phyloP scores from a whole-genome alignment of 805 yeast genomes.

The Tetrapisispora iriomotensis region DNA sequence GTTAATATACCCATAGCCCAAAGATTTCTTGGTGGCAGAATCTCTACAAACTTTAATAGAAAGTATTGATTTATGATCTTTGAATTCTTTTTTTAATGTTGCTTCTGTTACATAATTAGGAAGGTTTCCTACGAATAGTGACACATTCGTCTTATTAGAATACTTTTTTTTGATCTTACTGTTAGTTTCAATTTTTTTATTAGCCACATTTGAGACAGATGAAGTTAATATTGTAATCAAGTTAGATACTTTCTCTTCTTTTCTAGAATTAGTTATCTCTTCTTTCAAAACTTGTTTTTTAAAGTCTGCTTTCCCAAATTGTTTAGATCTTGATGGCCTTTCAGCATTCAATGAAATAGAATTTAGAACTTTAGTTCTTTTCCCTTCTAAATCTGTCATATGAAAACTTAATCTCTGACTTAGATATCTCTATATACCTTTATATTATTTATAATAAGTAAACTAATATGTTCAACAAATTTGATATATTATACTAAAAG shows the following conservation, averaged over 20 bases:
- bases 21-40: constrained; percentile 42
- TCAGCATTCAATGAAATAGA: neutral
- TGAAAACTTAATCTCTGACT: too few relatives aligned
- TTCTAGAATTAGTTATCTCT: neutral
- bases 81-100: constrained; percentile 36
- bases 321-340: neutral
- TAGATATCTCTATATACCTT: too few relatives aligned
- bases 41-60: constrained; percentile 55
- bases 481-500: too few relatives aligned
- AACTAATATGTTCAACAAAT: too few relatives aligned
- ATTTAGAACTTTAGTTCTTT: neutral
- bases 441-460: too few relatives aligned
- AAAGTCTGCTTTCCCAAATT: neutral
- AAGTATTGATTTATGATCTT: constrained; percentile 35
- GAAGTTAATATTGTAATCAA: neutral
- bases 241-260: neutral
- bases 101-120: constrained; percentile 41
- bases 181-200: neutral
- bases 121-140: constrained; percentile 58
- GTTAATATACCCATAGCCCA: constrained; percentile 70
- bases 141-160: constrained; percentile 6
- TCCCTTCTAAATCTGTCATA: neutral
- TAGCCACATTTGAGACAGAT: neutral
- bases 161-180: neutral
- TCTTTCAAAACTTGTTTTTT: neutral